Conservation (phyloP, 1,284 basidiomycete genomes). For the Trametes sp. region DNA sequence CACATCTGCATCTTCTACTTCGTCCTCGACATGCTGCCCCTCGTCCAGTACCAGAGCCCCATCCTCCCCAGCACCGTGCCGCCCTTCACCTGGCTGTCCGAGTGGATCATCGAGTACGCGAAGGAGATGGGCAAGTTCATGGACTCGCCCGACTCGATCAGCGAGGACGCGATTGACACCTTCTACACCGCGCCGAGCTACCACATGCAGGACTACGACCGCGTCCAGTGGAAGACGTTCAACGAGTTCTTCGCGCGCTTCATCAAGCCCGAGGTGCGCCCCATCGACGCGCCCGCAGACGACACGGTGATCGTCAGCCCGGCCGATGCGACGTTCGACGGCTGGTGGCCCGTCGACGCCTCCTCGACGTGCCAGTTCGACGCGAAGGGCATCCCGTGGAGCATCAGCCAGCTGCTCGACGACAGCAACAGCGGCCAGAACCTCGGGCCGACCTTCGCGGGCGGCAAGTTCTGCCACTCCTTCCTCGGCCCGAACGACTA, state of each 20-base stretch:
- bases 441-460: slow-evolving; percentile 25
- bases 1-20: slow-evolving; percentile 34
- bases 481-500: slow-evolving; percentile 34
- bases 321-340: slow-evolving; percentile 33
- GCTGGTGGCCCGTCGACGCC: slow-evolving; percentile 30
- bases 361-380: slow-evolving; percentile 14
- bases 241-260: slow-evolving; percentile 34
- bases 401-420: slow-evolving; percentile 30
- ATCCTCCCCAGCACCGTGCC: slow-evolving; percentile 22
- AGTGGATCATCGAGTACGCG: slow-evolving; percentile 34
- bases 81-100: slow-evolving; percentile 28
- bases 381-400: slow-evolving; percentile 30
- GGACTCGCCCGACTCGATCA: slow-evolving; percentile 29
- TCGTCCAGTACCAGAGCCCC: slow-evolving; percentile 23
- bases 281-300: slow-evolving; percentile 24
- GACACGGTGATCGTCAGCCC: slow-evolving; percentile 28
- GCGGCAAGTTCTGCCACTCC: slow-evolving; percentile 33
- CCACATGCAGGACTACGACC: slow-evolving; percentile 33
- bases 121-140: slow-evolving; percentile 31
- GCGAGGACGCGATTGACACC: slow-evolving; percentile 15
- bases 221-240: slow-evolving; percentile 29
- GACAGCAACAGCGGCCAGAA: slow-evolving; percentile 8
- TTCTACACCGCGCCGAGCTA: slow-evolving; percentile 26
- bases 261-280: slow-evolving; percentile 23
- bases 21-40: slow-evolving; percentile 28